A percentile compares a stretch with the other conserved stretches of the same genome.
phyloP scores from a whole-genome alignment of 1,284 basidiomycete species.

The Tilletia indica region DNA sequence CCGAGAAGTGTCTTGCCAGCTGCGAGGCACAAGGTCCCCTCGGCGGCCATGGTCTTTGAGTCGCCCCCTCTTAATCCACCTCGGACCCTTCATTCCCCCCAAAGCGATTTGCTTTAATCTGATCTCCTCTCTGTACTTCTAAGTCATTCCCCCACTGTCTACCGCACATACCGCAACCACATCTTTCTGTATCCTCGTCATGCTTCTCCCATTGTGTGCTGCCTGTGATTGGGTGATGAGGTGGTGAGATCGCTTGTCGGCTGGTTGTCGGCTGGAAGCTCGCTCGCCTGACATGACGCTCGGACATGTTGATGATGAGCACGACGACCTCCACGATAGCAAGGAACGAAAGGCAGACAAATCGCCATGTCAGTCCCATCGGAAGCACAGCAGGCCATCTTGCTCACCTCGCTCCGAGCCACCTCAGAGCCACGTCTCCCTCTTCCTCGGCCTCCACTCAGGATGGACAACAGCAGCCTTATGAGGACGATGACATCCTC shows the following conservation, averaged over 20 bases:
- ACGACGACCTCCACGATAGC: background rate
- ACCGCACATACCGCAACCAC: too few relatives aligned
- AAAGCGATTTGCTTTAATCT: too few relatives aligned
- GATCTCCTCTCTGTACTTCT: too few relatives aligned
- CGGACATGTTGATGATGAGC: background rate
- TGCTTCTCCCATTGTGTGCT: too few relatives aligned
- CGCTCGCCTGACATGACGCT: too few relatives aligned
- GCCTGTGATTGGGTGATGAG: too few relatives aligned
- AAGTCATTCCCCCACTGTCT: too few relatives aligned
- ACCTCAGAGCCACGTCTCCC: slow-evolving; percentile 6
- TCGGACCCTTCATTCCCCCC: too few relatives aligned
- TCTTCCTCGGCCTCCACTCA: slow-evolving; percentile 12
- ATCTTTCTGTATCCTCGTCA: too few relatives aligned
- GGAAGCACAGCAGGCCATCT: background rate
- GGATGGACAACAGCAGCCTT: slow-evolving; percentile 13
- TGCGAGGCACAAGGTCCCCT: slow-evolving; percentile 39
- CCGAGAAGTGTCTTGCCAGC: slow-evolving; percentile 32
- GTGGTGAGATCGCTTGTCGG: too few relatives aligned
- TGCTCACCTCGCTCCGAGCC: slow-evolving; percentile 13
- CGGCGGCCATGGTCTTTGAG: slow-evolving; percentile 22
- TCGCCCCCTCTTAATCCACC: background rate
- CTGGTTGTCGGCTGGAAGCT: background rate
- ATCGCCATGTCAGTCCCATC: background rate
- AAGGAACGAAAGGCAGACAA: background rate
- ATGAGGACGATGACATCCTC: slow-evolving; percentile 30